Evolutionary conservation across 1,284 basidiomycete genomes (phyloP), one percentile per base, ranked within the genome.

Genomic region (Ganoderma resinaceum): DNA sequence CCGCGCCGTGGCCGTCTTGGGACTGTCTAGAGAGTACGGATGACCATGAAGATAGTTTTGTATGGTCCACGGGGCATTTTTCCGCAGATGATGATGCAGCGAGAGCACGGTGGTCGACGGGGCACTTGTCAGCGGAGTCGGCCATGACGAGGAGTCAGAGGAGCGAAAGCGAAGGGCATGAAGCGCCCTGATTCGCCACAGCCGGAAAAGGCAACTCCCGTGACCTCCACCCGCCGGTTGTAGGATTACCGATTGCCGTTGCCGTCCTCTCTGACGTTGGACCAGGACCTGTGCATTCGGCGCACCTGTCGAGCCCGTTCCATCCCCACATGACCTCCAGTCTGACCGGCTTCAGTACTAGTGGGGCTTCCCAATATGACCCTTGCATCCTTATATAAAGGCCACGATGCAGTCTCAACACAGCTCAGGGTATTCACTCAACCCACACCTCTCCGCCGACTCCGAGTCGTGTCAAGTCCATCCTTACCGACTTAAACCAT

Each of bases 41-140:
- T 57, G 80, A 76, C 91, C 90, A 93, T 43, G 84, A 81, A 35
- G 86, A 85, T 53, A 80, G 72, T 6, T 76, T 81, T 75, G 64
- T 80, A 68, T 91, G 87, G 78, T 92, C 88, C 0, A 92, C 90
- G 18, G 85, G 86, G 76, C 88, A 89, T 59, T 77, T 76, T 38
- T 82, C 81, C 49, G 76, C 66, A 9, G 78, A 70, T 16, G 73
- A 20, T 16, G 73, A 71, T 18, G 61, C 20, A 23, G 43, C 46
- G 70, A 74, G 64, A 26, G 76, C 61, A 35, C 70, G 57, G 74
- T 81, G 79, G 76, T 81, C 87, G 67, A 89, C 86, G 20, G 94
- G 94, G 77, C 94, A 95, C 76, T 85, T 83, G 77, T 87, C 88
- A 40, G 81, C 76, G 72, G 68, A 68, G 66, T 53, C 52, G 26